Evolutionary conservation across 306 rosid species (phyloP).

Genomic region (Cicer judaicum): DNA sequence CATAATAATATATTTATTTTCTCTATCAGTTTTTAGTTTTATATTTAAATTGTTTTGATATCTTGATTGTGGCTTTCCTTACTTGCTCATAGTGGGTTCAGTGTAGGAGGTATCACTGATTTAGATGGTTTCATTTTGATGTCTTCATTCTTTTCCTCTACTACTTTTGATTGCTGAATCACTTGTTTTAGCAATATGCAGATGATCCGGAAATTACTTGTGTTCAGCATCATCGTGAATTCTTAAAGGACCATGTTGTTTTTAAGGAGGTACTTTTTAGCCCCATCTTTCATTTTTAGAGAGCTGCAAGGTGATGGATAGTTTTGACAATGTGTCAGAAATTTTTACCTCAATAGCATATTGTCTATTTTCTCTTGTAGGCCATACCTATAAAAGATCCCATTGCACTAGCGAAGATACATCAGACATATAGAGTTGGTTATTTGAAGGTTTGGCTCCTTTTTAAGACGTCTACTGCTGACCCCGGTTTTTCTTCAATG

Average conservation of each 20-base stretch:
- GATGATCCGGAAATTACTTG: slow-evolving; percentile 82
- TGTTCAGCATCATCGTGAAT: slow-evolving; percentile 79
- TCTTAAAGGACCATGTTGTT: slow-evolving; percentile 85
- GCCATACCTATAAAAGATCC: slow-evolving; percentile 91
- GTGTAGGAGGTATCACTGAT: slow-evolving; percentile 11
- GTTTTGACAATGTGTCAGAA: slow-evolving; percentile 17
- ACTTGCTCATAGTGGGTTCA: slow-evolving; percentile 19
- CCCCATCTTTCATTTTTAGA: slow-evolving; percentile 17
- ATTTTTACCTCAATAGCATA: neutral
- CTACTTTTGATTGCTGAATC: slow-evolving; percentile 30
- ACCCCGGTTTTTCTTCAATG: slow-evolving; percentile 30
- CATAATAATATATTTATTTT: neutral
- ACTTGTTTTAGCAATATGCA: slow-evolving; percentile 50
- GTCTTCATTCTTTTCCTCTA: slow-evolving; percentile 31
- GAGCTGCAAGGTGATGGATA: slow-evolving; percentile 26
- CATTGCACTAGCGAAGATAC: slow-evolving; percentile 83
- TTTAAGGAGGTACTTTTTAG: slow-evolving; percentile 80
- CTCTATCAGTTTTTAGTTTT: neutral
- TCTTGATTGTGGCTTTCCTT: slow-evolving; percentile 20
- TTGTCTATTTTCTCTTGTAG: slow-evolving; percentile 52
- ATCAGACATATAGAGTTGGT: slow-evolving; percentile 94
- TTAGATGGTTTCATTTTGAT: slow-evolving; percentile 32
- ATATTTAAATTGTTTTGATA: neutral
- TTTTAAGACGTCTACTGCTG: slow-evolving; percentile 14
- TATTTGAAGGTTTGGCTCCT: slow-evolving; percentile 75